Base-by-base conservation (phyloP, 2,329 filamentous ascomycete genomes). In the Cladophialophora yegresii region DNA sequence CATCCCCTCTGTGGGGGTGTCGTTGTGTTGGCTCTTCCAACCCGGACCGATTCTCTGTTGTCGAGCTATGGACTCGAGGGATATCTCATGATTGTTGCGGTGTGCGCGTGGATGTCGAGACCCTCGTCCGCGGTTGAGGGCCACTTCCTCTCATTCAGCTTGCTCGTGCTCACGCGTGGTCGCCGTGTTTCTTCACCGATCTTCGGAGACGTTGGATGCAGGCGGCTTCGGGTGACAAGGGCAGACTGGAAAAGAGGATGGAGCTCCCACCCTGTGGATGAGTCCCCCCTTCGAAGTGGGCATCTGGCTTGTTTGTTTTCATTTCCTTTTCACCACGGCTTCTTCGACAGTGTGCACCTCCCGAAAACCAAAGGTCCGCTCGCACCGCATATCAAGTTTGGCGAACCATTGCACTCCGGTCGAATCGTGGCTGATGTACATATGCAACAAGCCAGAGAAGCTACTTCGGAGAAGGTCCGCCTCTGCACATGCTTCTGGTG, bases 51-150 rank as follows among this genome's bases (percentile, higher is more conserved):
- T 47, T 30, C 56, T 51, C 61, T 61, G 61, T 69, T 67, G 65
- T 67, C 54, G 67, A 69, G 65, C 36, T 59, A 58, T 65, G 63
- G 62, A 65, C 67, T 69, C 65, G 67, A 65, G 67, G 67, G 65
- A 66, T 65, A 63, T 67, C 58, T 65, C 57, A 67, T 67, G 65
- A 47, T 23, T 30, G 64, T 36, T 23, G 62, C 64, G 67, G 66
- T 61, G 60, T 69, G 67, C 36, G 65, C 62, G 36, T 64, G 66
- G 65, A 55, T 69, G 67, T 67, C 62, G 67, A 69, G 67, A 61
- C 57, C 67, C 65, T 67, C 67, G 33, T 62, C 64, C 20, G 53
- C 32, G 51, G 63, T 65, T 50, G 57, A 20, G 23, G 60, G 60
- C 36, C 32, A 22, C 32, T 30, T 30, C 64, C 45, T 62, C 22